phyloP scores from a whole-genome alignment of 2,329 filamentous ascomycete genomes.

The Colletotrichum trifolii region DNA sequence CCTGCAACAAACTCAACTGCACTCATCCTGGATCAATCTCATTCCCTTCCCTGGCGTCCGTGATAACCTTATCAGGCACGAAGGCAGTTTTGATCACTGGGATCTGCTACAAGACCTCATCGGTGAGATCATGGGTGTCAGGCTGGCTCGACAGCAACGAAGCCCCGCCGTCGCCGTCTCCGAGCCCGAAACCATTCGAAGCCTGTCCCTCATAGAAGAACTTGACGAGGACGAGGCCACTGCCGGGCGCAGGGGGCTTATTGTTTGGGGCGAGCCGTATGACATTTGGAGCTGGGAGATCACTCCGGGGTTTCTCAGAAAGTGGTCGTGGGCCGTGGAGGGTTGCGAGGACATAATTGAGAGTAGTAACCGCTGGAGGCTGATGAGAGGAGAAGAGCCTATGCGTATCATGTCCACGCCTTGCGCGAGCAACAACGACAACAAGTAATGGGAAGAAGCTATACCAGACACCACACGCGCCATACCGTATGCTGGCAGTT shows the following conservation, averaged over 20 bases:
- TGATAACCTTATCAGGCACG: constrained; percentile 31
- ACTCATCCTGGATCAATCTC: constrained; percentile 31
- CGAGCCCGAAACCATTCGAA: background rate
- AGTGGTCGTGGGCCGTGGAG: constrained; percentile 39
- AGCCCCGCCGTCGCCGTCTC: background rate
- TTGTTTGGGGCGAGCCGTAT: constrained; percentile 42
- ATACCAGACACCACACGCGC: too few species aligned
- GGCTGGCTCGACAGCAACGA: background rate
- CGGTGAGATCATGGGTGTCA: constrained; percentile 16
- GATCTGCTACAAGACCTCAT: constrained; percentile 25
- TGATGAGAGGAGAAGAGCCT: background rate
- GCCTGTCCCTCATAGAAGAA: background rate
- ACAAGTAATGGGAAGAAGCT: too few species aligned
- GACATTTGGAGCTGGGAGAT: constrained; percentile 39
- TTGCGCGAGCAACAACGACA: too few species aligned
- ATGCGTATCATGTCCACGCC: too few species aligned
- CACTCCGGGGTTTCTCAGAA: constrained; percentile 39
- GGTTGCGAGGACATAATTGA: constrained; percentile 24
- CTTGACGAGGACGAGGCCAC: constrained; percentile 17
- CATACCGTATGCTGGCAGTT: too few species aligned
- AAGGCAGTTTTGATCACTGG: constrained; percentile 22
- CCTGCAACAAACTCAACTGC: constrained; percentile 10
- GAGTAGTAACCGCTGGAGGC: constrained; percentile 37
- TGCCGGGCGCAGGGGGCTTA: constrained; percentile 33
- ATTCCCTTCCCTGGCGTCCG: constrained; percentile 28